Conservation (phyloP, 345 rosid genomes). For the Bruguiera sexangula region DNA sequence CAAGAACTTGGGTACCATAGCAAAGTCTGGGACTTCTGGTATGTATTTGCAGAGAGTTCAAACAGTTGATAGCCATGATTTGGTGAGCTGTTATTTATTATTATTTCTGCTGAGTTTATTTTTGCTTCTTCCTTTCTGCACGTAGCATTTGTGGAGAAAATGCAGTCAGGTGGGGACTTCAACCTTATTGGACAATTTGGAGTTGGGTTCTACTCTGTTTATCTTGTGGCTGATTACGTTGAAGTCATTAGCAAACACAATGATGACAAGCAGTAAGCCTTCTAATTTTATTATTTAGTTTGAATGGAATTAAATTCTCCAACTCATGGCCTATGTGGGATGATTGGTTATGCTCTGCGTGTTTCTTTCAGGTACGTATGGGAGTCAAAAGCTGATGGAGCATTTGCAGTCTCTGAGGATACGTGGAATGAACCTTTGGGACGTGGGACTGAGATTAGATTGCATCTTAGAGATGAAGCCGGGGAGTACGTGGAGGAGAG, state of each 20-base stretch:
- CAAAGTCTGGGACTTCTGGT: conserved; percentile 99
- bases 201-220: conserved; percentile 97
- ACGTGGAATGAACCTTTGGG: conserved; percentile 96
- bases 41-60: conserved; percentile 3
- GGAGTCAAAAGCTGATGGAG: conserved; percentile 99
- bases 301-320: background rate
- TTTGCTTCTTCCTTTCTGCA: too few species aligned
- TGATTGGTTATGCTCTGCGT: background rate
- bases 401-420: conserved; percentile 95
- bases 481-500: conserved; percentile 89
- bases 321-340: background rate
- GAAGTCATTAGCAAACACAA: conserved; percentile 97
- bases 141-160: conserved; percentile 94
- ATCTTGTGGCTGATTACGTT: conserved; percentile 94
- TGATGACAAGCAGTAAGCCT: conserved; percentile 83
- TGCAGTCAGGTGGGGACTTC: conserved; percentile 93
- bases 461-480: conserved; percentile 97
- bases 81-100: too few species aligned
- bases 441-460: conserved; percentile 94
- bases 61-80: too few species aligned
- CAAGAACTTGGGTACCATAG: conserved; percentile 97
- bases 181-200: conserved; percentile 99
- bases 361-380: conserved; percentile 64
- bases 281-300: background rate
- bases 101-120: too few species aligned